Evolutionary conservation across 1,139 yeast genomes (phyloP), one percentile per base, ranked within the genome.

Genomic region (Yamadazyma songkhlaensis): DNA sequence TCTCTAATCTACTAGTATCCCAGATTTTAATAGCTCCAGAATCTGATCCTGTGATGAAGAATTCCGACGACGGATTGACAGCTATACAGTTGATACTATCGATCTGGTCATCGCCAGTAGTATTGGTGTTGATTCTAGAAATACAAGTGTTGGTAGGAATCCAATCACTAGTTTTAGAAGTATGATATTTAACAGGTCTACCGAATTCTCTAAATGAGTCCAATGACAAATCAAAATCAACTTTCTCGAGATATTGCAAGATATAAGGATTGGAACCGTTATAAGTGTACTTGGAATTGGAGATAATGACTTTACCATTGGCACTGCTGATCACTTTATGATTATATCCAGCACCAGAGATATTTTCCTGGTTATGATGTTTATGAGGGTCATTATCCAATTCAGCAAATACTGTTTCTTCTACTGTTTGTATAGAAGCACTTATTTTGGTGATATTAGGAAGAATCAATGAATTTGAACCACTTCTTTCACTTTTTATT

Each of bases 11-110:
- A 10, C 64, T 55, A 1, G 81, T 62, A 50, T 88, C 95, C 97
- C 97, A 92, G 0, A 92, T 60, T 45, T 79, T 82, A 32, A 92
- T 52, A 2, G 63, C 51, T 0, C 97, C 97, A 34, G 74, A 72
- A 32, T 80, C 83, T 4, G 94, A 85, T 3, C 90, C 96, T 1
- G 94, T 82, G 2, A 88, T 65, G 47, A 92, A 82, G 49, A 77
- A 84, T 29, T 76, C 76, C 14, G 79, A 74, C 31, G 83, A 79
- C 0, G 88, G 84, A 10, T 81, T 66, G 0, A 77, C 74, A 3
- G 72, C 74, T 8, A 89, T 59, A 31, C 82, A 64, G 20, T 72
- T 80, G 9, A 89, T 64, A 2, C 64, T 63, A 40, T 65, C 72
- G 6, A 60, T 54, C 9, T 17, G 15, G 13, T 33, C 28, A 12